Evolutionary conservation across 805 yeast genomes (phyloP).

Genomic region (Kluyveromyces starmeri): DNA sequence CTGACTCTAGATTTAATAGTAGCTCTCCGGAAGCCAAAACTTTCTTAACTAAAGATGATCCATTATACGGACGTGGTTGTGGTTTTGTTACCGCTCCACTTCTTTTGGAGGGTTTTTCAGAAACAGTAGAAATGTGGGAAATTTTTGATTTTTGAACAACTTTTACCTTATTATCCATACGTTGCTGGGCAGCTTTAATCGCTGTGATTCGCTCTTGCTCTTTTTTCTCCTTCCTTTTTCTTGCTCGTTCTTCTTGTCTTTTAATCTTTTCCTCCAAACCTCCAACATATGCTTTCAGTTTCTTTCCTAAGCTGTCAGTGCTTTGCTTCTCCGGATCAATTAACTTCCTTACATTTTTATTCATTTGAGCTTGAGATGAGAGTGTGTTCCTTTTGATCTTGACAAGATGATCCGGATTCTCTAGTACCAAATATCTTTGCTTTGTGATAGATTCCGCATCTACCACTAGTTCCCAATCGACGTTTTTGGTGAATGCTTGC

Average conservation of each 20-base stretch:
- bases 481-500: conserved; percentile 31
- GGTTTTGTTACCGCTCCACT: background rate
- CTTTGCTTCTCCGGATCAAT: conserved; percentile 9
- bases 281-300: conserved; percentile 12
- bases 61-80: background rate
- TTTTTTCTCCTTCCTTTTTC: conserved; percentile 2
- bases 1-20: background rate
- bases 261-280: conserved; percentile 1
- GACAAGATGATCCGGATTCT: conserved; percentile 11
- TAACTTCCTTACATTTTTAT: conserved; percentile 14
- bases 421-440: conserved; percentile 35
- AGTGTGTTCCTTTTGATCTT: conserved; percentile 17
- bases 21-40: conserved; percentile 1
- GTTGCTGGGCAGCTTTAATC: too few species aligned
- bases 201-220: too few species aligned
- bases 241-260: conserved; percentile 6
- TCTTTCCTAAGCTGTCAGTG: conserved; percentile 9
- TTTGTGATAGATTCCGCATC: conserved; percentile 51
- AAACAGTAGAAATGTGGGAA: too few species aligned
- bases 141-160: too few species aligned
- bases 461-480: conserved; percentile 57
- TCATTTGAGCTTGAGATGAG: conserved; percentile 17
- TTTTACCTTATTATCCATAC: too few species aligned
- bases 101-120: background rate
- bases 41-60: background rate